Evolutionary conservation across 2,329 filamentous ascomycete species (phyloP).

Genomic region (Hymenoscyphus fraxineus): DNA sequence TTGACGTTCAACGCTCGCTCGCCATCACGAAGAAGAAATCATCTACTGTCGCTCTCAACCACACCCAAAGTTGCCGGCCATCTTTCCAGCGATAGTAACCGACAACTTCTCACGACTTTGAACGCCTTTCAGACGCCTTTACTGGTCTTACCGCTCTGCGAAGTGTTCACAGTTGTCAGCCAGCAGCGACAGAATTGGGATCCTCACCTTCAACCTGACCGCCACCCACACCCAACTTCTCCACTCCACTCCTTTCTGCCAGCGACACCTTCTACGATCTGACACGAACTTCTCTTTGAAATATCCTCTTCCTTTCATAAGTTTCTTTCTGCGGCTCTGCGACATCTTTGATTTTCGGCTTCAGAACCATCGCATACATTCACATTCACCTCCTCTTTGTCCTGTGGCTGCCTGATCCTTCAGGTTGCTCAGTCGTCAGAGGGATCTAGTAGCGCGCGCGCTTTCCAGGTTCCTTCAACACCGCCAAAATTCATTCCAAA

Average conservation of each 20-base stretch:
- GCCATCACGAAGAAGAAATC: slow-evolving; percentile 31
- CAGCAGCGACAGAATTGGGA: slow-evolving; percentile 36
- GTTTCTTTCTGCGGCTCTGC: background rate
- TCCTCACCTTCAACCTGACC: slow-evolving; percentile 3
- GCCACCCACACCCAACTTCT: slow-evolving; percentile 13
- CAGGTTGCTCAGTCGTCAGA: background rate
- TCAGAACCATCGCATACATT: no score
- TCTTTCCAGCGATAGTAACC: slow-evolving; percentile 35
- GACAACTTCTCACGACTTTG: slow-evolving; percentile 36
- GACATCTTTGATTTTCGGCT: background rate
- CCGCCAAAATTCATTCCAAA: slow-evolving; percentile 68
- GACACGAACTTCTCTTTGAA: background rate
- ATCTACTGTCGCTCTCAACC: slow-evolving; percentile 32
- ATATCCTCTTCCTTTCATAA: background rate
- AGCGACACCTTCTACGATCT: background rate
- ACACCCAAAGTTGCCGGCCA: slow-evolving; percentile 36
- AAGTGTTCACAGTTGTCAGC: slow-evolving; percentile 16
- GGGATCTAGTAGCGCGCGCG: background rate
- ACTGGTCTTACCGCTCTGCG: slow-evolving; percentile 46
- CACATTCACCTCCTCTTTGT: background rate
- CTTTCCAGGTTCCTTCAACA: slow-evolving; percentile 26
- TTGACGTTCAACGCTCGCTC: slow-evolving; percentile 29
- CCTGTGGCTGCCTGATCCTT: background rate
- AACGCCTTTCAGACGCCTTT: slow-evolving; percentile 54
- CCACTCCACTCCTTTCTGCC: slow-evolving; percentile 3